Percentiles rank a stretch among this genome's conserved stretches.
Conservation (phyloP, 2,329 filamentous ascomycete species). For the Metarhizium rileyi region DNA sequence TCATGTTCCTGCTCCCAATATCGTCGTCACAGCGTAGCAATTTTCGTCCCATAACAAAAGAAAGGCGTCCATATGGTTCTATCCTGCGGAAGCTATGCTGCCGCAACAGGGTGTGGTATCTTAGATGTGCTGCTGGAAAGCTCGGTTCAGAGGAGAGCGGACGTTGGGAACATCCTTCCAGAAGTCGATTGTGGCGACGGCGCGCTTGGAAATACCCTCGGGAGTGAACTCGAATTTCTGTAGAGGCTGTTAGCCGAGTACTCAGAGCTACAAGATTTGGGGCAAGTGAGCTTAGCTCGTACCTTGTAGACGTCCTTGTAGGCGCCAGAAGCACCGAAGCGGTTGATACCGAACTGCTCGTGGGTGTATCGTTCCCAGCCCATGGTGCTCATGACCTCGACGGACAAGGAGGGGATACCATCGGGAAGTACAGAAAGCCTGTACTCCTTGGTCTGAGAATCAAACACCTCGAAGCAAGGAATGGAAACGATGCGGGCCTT, state of each 20-base stretch:
- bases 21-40: slow-evolving; percentile 18
- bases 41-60: slow-evolving; percentile 10
- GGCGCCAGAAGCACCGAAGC: slow-evolving; percentile 93
- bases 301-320: slow-evolving; percentile 97
- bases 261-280: background rate
- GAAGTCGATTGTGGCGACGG: slow-evolving; percentile 85
- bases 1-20: slow-evolving; percentile 16
- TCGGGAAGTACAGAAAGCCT: slow-evolving; percentile 85
- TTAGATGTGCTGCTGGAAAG: slow-evolving; percentile 96
- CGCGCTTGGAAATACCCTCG: slow-evolving; percentile 93
- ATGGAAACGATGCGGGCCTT: slow-evolving; percentile 89
- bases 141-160: slow-evolving; percentile 91
- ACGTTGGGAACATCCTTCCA: slow-evolving; percentile 90
- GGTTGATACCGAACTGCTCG: slow-evolving; percentile 98
- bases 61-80: slow-evolving; percentile 3
- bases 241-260: slow-evolving; percentile 27
- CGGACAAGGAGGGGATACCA: slow-evolving; percentile 82
- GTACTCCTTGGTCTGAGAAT: slow-evolving; percentile 90
- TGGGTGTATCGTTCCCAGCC: slow-evolving; percentile 99
- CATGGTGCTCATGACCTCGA: slow-evolving; percentile 95
- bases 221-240: slow-evolving; percentile 99
- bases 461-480: slow-evolving; percentile 96
- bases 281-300: slow-evolving; percentile 24
- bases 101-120: slow-evolving; percentile 1
- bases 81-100: background rate